A percentile compares a stretch with the other conserved stretches of the same genome.
Conservation (phyloP, 805 yeast genomes). For the Sugiyamaella valdiviana region DNA sequence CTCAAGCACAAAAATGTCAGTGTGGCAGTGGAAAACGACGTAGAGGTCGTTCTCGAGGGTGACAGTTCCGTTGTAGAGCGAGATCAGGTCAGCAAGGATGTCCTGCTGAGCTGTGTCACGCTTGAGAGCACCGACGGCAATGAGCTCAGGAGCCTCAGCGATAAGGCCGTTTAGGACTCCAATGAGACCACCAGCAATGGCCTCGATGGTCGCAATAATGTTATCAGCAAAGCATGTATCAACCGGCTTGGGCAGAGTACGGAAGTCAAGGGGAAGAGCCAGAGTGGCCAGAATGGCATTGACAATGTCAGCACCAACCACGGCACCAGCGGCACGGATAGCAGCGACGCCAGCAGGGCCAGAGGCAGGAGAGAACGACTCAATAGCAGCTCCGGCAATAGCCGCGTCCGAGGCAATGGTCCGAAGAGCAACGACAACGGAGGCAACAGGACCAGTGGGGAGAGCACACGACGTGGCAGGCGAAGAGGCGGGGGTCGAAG, state of each 20-base stretch:
- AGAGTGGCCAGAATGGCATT: not conserved
- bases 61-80: not conserved
- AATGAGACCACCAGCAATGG: not conserved
- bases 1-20: not conserved
- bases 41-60: not conserved
- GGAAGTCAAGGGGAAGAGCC: not conserved
- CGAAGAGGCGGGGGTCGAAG: too few relatives aligned
- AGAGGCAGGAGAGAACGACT: constrained; percentile 49
- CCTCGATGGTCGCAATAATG: constrained; percentile 9
- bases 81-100: not conserved
- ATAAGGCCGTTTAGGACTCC: not conserved
- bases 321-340: constrained; percentile 53
- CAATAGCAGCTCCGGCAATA: not conserved
- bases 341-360: constrained; percentile 58
- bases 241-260: constrained; percentile 27
- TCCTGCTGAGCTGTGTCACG: not conserved
- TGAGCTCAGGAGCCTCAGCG: not conserved
- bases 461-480: constrained; percentile 20
- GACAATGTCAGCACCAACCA: constrained; percentile 35
- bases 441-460: constrained; percentile 46
- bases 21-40: not conserved
- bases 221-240: constrained; percentile 26
- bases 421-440: not conserved
- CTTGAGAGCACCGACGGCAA: not conserved
- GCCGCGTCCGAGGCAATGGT: not conserved